These are phyloP conservation scores for Limonium bicolor DNA, from an alignment of 148 eudicot genomes.

Conservation along the genomic window DNA sequence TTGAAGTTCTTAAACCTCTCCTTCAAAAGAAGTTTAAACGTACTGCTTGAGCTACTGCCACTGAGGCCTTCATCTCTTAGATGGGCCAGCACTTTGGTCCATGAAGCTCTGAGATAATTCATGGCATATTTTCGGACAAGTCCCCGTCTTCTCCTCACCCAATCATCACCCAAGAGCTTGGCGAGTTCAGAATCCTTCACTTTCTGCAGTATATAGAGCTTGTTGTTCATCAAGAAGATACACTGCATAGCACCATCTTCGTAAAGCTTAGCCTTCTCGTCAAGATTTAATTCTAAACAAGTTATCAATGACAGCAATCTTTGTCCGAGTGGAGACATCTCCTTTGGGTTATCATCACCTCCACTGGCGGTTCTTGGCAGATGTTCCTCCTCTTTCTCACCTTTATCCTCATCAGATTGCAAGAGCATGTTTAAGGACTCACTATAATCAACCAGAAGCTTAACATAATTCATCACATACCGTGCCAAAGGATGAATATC, in stretches of 20 bases:
- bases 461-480: slow-evolving; percentile 90
- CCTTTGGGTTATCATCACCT: slow-evolving; percentile 18
- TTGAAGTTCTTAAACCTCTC: slow-evolving; percentile 89
- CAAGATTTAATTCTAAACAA: slow-evolving; percentile 54
- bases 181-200: slow-evolving; percentile 81
- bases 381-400: slow-evolving; percentile 5
- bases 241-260: slow-evolving; percentile 60
- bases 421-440: slow-evolving; percentile 43
- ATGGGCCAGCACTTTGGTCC: slow-evolving; percentile 59
- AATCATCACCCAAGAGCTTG: slow-evolving; percentile 72
- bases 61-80: slow-evolving; percentile 90
- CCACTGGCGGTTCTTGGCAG: slow-evolving; percentile 7
- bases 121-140: slow-evolving; percentile 56
- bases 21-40: slow-evolving; percentile 54
- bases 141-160: slow-evolving; percentile 72
- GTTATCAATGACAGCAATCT: slow-evolving; percentile 36
- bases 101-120: slow-evolving; percentile 69
- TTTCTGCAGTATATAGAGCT: slow-evolving; percentile 70
- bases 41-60: slow-evolving; percentile 44
- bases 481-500: slow-evolving; percentile 77
- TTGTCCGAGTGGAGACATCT: slow-evolving; percentile 34
- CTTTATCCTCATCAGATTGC: slow-evolving; percentile 15
- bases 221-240: slow-evolving; percentile 82
- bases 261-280: slow-evolving; percentile 67
- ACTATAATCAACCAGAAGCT: slow-evolving; percentile 70